Base-by-base conservation (phyloP, 306 rosid species). In the Trifolium dubium region DNA sequence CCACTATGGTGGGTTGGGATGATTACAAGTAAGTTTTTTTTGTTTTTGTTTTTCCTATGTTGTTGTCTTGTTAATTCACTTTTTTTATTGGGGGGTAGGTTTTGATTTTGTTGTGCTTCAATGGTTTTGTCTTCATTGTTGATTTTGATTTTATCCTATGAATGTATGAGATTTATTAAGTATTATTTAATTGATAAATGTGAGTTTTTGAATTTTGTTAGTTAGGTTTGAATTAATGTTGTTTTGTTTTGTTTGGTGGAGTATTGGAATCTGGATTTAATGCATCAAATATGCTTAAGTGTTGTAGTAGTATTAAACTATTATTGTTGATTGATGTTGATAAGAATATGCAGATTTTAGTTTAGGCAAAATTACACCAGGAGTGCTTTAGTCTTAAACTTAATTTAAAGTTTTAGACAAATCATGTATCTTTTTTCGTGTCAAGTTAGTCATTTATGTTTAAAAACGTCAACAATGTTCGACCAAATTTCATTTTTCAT, bases 1-100 rank as follows among this genome's bases (percentile, higher is more conserved):
- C 96, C 96, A 80, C 88, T 90, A 2, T 90, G 98, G 98, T 92
- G 98, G 98, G 61, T 88, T 12, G 98, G 98, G 64, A 63, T 88
- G 92, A 43, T 84, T 66, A 90, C 88, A 74, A 87, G 98, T 92
- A 83, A 90, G 90, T 72, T 51, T 28, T 44, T 51, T 69, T 8
- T 5, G 10, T 12, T 72, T 34, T 59, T 40, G 10, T 12, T 72
- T 34, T 59, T 40, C 18, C 39, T 35, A 54, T 69, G 62, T 67
- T 69, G 62, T 67, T 72, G 40, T 69, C 14, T 68, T 73, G 67
- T 35, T 39, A 35, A 39, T 41, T n/a, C 23, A 23, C 23, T 8
- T 19, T 23, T 54, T 43, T 50, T 31, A 11, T 7, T 5, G 31
- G 14, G 64, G 32, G 47, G 18, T 17, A 3, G 29, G 7, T n/a